Percentiles rank a stretch among this genome's conserved stretches.
These are phyloP conservation scores for Monosporascus sp. DNA, from an alignment of 2,329 filamentous ascomycete species.

Conservation along the genomic window DNA sequence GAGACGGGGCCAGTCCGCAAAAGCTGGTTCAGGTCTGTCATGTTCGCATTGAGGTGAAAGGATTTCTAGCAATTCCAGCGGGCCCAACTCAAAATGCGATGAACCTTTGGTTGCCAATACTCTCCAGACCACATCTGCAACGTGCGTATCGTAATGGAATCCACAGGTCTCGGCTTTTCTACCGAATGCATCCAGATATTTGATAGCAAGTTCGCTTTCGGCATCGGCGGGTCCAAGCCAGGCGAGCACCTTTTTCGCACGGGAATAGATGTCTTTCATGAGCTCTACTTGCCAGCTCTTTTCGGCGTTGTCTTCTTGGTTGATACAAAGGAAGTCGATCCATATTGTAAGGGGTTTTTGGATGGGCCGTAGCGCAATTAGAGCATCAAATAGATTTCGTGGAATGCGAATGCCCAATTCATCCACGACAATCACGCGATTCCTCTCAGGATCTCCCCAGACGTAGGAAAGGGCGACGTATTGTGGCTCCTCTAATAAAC, in stretches of 20 bases:
- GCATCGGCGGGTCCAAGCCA: slow-evolving; percentile 10
- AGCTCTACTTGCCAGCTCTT: slow-evolving; percentile 14
- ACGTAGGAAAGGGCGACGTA: slow-evolving; percentile 19
- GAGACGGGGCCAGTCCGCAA: too few relatives aligned
- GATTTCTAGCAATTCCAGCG: too few relatives aligned
- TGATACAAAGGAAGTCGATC: slow-evolving; percentile 18
- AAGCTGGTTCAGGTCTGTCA: too few relatives aligned
- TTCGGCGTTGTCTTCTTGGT: slow-evolving; percentile 13
- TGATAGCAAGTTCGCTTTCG: not conserved
- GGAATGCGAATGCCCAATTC: slow-evolving; percentile 3
- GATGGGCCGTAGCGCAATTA: slow-evolving; percentile 1
- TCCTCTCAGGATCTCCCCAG: slow-evolving; percentile 10
- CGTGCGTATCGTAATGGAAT: too few relatives aligned
- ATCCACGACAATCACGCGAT: slow-evolving; percentile 11
- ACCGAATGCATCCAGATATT: not conserved
- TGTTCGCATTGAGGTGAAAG: too few relatives aligned
- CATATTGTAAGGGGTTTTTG: slow-evolving; percentile 6
- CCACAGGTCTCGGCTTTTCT: too few relatives aligned
- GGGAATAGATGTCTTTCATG: slow-evolving; percentile 17
- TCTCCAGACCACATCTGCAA: too few relatives aligned
- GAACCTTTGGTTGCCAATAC: too few relatives aligned
- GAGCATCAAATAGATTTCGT: slow-evolving; percentile 3
- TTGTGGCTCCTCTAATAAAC: too few relatives aligned
- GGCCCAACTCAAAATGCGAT: too few relatives aligned
- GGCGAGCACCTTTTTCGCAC: slow-evolving; percentile 12